Evolutionary conservation across 2,329 filamentous ascomycete species (phyloP).

Genomic region (Cladosporium austrohemisphaericum): DNA sequence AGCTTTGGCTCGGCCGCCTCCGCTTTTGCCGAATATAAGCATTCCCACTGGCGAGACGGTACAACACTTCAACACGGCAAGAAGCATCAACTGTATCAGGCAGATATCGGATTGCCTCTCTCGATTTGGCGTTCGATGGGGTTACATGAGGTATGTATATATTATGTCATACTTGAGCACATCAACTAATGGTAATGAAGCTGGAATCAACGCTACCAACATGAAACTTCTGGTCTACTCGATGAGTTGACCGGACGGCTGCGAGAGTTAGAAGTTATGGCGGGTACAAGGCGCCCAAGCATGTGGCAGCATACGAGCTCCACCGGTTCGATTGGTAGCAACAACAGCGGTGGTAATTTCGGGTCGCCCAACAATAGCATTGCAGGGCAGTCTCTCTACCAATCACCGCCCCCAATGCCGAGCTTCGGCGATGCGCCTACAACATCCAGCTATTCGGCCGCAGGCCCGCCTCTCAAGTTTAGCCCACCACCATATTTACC

Average conservation of each 20-base stretch:
- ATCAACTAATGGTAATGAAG: conserved; percentile 22
- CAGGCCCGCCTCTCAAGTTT: conserved; percentile 19
- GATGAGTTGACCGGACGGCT: conserved; percentile 41
- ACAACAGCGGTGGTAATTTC: conserved; percentile 22
- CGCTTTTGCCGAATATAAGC: conserved; percentile 31
- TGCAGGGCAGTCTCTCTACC: conserved; percentile 2
- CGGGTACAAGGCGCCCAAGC: conserved; percentile 23
- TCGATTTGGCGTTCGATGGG: conserved; percentile 46
- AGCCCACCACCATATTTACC: conserved; percentile 22
- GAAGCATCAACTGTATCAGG: conserved; percentile 47
- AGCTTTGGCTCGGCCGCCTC: conserved; percentile 34
- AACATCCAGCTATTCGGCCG: background rate
- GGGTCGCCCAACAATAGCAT: conserved; percentile 19
- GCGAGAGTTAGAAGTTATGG: conserved; percentile 29
- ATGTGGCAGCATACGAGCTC: conserved; percentile 27
- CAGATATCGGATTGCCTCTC: conserved; percentile 45
- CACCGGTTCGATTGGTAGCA: conserved; percentile 26
- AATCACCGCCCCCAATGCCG: conserved; percentile 16
- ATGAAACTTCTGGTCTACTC: conserved; percentile 40
- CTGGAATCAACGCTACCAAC: conserved; percentile 48
- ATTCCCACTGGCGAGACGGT: conserved; percentile 28
- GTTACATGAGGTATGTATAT: conserved; percentile 39
- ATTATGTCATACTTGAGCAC: background rate
- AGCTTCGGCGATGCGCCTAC: conserved; percentile 6
- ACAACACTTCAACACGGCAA: conserved; percentile 33